Base-by-base conservation (phyloP, 805 yeast species). In the Lipomyces lipofer region DNA sequence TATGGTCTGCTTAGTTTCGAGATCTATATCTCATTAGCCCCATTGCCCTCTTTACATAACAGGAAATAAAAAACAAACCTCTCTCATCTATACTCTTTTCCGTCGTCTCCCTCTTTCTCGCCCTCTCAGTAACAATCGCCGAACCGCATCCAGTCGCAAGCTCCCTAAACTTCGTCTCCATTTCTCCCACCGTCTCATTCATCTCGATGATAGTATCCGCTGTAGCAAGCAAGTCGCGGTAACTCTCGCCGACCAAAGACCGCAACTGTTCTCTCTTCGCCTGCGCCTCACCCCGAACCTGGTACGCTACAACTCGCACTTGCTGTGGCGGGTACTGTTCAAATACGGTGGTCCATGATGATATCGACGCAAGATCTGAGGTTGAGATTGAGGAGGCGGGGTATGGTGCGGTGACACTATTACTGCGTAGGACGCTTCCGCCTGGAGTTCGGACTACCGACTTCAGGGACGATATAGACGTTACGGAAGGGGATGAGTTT, bases 231-330 rank as follows among this genome's bases (percentile, higher is more conserved):
- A 57, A 24, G 6, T 57, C 61, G 25, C 60, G 59, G 42, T 57
- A 57, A 36, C 61, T 57, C 35, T 55, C 53, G 25, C 61, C 61
- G n/a, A 57, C 61, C 29, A 57, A 52, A 25, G 55, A 36, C 13
- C 61, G 52, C 38, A 57, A 43, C 28, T 57, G 55, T 36, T 57
- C 59, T 5, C 54, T 47, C 46, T 49, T 49, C n/a, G 54, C 49
- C 36, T 47, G 46, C n/a, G 59, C 58, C 25, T 57, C 61, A 24
- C 43, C 33, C 17, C 58, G 38, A 8, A 57, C 38, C 28, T 54
- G 58, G 19, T 47, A 44, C 21, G 56, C 59, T 17, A 57, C 52
- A 4, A 51, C 61, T 36, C 61, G 54, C 24, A 54, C 52, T 35
- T 57, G 61, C 8, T 53, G 55, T 4, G 61, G 61, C 29, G 38